Base-by-base conservation (phyloP, 768 basidiomycete genomes). In the Russula earlei region DNA sequence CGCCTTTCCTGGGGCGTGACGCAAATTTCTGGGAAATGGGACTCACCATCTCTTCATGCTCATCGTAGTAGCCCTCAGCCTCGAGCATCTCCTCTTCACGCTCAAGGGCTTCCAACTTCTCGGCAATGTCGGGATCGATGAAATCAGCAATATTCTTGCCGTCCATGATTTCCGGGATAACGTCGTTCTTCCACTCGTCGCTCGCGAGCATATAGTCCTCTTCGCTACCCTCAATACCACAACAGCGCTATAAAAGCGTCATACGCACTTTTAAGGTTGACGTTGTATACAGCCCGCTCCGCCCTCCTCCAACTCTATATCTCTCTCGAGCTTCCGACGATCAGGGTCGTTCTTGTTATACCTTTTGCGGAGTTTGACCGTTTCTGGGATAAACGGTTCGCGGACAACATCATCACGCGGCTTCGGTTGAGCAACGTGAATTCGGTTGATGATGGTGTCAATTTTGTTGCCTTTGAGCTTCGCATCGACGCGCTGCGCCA, bases 71-170 rank as follows among this genome's bases (percentile, higher is more conserved):
- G 4, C 96, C 96, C 69, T 97, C 91, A 0, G 84, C 85, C 68
- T 91, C 77, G n/a, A 99, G 79, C 63, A 80, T 82, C 70, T 95
- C 95, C 70, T 99, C 96, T 68, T 98, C 96, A 17, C 90, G 82
- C 71, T 99, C 95, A 55, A 99, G 82, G 12, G 92, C 95, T 66
- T 97, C 95, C 45, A 99, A 84, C 72, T 93, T 95, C 71, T 94
- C 94, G 19, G 83, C 84, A 58, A 99, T 98, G 66, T 99, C 96
- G 20, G 92, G 87, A 70, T 98, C 95, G 69, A 98, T 89, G 60
- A 99, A 99, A 75, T 99, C 96, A 22, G 94, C 95, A 50, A 98
- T 73, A 73, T 99, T 99, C 80, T 97, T 97, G 73, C 96, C 96
- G 63, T 97, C 84, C 85, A 91, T 84, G 66, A 99, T 90, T 69